These are phyloP conservation scores for Sporothrix pallida DNA, from an alignment of 2,329 filamentous ascomycete species.

Conservation along the genomic window DNA sequence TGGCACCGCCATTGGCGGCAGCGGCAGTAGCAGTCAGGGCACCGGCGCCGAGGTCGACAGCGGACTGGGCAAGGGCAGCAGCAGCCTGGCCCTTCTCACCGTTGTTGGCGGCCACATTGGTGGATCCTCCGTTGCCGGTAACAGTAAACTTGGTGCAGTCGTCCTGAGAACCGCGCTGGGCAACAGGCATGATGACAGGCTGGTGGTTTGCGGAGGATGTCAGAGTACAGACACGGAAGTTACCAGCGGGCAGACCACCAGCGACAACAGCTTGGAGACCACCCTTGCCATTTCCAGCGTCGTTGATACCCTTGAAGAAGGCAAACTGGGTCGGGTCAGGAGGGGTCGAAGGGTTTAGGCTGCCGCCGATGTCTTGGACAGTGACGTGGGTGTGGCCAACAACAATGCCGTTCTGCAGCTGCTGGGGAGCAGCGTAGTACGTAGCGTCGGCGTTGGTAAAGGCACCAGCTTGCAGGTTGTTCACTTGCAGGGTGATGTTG, in stretches of 20 bases:
- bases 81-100: slow-evolving; percentile 41
- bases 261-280: slow-evolving; percentile 46
- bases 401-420: slow-evolving; percentile 55
- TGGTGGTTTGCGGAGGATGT: slow-evolving; percentile 52
- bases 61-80: slow-evolving; percentile 37
- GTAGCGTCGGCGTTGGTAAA: slow-evolving; percentile 66
- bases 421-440: slow-evolving; percentile 65
- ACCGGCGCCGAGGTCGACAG: slow-evolving; percentile 41
- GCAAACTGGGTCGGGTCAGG: slow-evolving; percentile 56
- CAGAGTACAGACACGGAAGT: slow-evolving; percentile 53
- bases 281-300: slow-evolving; percentile 48
- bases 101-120: slow-evolving; percentile 43
- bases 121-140: slow-evolving; percentile 39
- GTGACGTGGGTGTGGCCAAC: slow-evolving; percentile 66
- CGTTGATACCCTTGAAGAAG: slow-evolving; percentile 53
- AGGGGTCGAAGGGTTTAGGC: slow-evolving; percentile 55
- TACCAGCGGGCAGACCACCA: slow-evolving; percentile 50
- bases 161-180: slow-evolving; percentile 54
- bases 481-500: slow-evolving; percentile 57
- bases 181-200: slow-evolving; percentile 53
- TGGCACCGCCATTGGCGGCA: slow-evolving; percentile 33
- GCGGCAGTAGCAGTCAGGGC: slow-evolving; percentile 36
- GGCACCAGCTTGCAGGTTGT: slow-evolving; percentile 59
- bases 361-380: slow-evolving; percentile 60
- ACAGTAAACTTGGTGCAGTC: slow-evolving; percentile 54